These are phyloP conservation scores for Melaleuca alternifolia DNA, from an alignment of 345 rosid genomes.

Conservation along the genomic window DNA sequence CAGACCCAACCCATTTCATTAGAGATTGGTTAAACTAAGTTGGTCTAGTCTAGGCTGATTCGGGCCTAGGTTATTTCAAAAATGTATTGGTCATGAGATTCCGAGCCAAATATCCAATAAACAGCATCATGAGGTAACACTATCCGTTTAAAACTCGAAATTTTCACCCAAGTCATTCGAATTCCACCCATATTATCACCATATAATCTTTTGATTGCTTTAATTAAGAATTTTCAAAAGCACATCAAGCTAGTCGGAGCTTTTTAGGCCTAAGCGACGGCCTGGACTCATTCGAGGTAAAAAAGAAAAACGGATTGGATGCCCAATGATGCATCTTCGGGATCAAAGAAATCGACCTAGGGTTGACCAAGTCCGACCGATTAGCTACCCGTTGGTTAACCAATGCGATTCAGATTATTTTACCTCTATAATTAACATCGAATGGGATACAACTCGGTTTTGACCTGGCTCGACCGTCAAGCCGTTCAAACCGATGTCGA, in stretches of 20 bases:
- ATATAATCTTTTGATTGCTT: not conserved
- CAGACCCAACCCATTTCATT: too few species aligned
- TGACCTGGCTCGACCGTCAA: too few species aligned
- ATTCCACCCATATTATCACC: too few species aligned
- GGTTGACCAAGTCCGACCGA: not conserved
- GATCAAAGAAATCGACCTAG: not conserved
- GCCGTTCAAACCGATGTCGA: too few species aligned
- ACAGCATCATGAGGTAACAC: too few species aligned
- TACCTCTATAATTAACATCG: not conserved
- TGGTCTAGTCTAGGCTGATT: too few species aligned
- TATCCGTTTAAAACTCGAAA: too few species aligned
- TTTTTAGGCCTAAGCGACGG: not conserved
- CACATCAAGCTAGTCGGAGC: not conserved
- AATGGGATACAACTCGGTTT: not conserved
- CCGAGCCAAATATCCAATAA: too few species aligned
- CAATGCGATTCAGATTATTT: not conserved
- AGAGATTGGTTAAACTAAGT: too few species aligned
- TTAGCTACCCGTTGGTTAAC: not conserved
- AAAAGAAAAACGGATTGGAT: not conserved
- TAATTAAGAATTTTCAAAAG: not conserved
- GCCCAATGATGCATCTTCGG: not conserved
- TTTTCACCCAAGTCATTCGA: too few species aligned
- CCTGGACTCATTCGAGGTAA: not conserved
- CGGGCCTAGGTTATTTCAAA: too few species aligned
- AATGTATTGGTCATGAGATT: too few species aligned